Percentiles rank a stretch among this genome's conserved stretches.
These are phyloP conservation scores for Colletotrichum gigasporum DNA, from an alignment of 2,329 filamentous ascomycete genomes.

Conservation along the genomic window DNA sequence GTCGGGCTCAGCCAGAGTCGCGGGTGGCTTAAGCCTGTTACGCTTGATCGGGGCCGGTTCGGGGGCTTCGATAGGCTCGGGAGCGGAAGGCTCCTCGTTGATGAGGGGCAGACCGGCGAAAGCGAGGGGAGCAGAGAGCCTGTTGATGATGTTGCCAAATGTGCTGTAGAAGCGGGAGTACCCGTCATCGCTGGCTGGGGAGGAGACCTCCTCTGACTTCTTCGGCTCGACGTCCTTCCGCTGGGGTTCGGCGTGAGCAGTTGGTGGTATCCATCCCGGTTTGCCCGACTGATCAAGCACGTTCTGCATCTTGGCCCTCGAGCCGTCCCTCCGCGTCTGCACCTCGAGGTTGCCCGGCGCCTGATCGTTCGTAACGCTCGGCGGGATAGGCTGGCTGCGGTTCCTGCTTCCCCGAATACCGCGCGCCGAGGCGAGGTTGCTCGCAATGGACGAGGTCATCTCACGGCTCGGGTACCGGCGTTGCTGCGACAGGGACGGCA, in stretches of 20 bases:
- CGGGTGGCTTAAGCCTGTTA: constrained; percentile 45
- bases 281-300: constrained; percentile 64
- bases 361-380: constrained; percentile 79
- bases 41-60: constrained; percentile 49
- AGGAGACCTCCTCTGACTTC: constrained; percentile 39
- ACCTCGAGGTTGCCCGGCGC: constrained; percentile 75
- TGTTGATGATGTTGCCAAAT: constrained; percentile 88
- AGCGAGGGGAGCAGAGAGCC: constrained; percentile 87
- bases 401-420: constrained; percentile 74
- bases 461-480: constrained; percentile 71
- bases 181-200: constrained; percentile 71
- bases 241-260: constrained; percentile 35
- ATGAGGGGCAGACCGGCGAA: constrained; percentile 91
- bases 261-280: constrained; percentile 63
- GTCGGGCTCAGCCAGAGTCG: constrained; percentile 69
- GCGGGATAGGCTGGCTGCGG: constrained; percentile 73
- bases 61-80: constrained; percentile 45
- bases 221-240: constrained; percentile 38
- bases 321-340: constrained; percentile 59
- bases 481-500: constrained; percentile 48
- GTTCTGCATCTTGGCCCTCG: constrained; percentile 63
- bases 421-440: constrained; percentile 84
- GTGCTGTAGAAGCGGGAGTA: constrained; percentile 93
- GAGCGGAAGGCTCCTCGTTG: constrained; percentile 50
- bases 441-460: constrained; percentile 84